phyloP scores from a whole-genome alignment of 345 rosid genomes.

The Arabis hirsuta region DNA sequence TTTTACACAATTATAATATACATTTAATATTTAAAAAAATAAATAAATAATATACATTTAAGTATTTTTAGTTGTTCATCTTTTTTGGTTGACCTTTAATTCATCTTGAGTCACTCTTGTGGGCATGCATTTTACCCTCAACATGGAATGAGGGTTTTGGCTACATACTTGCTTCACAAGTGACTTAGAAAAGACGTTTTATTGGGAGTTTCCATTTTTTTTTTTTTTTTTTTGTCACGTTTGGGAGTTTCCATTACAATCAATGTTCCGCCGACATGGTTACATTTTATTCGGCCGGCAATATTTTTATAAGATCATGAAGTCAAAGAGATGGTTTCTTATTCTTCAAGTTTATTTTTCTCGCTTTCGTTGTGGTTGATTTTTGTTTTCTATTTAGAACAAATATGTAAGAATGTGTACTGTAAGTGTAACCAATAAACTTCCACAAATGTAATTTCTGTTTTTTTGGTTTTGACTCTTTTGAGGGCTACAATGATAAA shows the following conservation, averaged over 20 bases:
- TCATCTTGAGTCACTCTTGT: background rate
- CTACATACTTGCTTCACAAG: conserved; percentile 22
- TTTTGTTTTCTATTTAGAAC: no score
- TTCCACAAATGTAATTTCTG: background rate
- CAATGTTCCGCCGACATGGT: background rate
- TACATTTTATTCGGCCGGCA: background rate
- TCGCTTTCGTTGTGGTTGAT: no score
- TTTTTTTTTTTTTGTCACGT: no score
- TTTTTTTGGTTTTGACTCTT: background rate
- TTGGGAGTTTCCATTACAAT: background rate
- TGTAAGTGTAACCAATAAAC: conserved; percentile 8
- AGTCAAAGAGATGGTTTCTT: background rate
- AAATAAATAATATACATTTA: background rate
- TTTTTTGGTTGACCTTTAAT: background rate
- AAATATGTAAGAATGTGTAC: background rate
- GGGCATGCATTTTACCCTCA: background rate
- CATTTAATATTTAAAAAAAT: no score
- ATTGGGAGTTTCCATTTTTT: background rate
- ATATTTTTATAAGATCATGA: background rate
- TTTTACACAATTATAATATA: background rate
- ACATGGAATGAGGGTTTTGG: conserved; percentile 22
- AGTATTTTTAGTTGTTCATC: background rate
- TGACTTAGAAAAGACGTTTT: background rate
- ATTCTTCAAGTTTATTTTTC: no score
- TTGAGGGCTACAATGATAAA: background rate